A percentile compares a stretch with the other conserved stretches of the same genome.
Evolutionary conservation across 2,329 filamentous ascomycete species (phyloP).

Genomic region (Trichophyton schoenleinii): DNA sequence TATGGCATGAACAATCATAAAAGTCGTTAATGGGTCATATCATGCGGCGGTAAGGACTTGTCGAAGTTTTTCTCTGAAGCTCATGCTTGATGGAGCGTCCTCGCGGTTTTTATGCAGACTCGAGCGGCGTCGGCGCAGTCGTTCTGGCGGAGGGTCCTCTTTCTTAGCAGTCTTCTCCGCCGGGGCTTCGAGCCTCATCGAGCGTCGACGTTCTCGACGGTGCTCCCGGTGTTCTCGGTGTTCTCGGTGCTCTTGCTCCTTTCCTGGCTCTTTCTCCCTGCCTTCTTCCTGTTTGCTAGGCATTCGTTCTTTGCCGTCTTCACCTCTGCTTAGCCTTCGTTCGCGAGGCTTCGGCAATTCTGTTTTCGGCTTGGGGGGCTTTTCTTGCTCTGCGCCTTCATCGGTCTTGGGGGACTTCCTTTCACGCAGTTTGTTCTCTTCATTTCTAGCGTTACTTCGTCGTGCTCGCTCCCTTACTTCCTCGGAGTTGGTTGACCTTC

Average conservation of each 20-base stretch:
- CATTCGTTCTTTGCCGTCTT: background rate
- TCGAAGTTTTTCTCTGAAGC: slow-evolving; percentile 1
- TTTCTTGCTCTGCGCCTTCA: background rate
- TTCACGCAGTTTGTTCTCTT: background rate
- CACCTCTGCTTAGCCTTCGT: background rate
- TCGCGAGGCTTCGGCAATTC: background rate
- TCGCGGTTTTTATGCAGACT: background rate
- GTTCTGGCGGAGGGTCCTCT: background rate
- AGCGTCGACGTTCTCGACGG: background rate
- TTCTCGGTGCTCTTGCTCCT: background rate
- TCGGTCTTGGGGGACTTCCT: background rate
- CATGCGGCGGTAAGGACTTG: background rate
- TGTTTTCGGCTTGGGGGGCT: background rate
- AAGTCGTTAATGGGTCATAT: background rate
- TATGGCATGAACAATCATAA: background rate
- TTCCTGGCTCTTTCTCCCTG: background rate
- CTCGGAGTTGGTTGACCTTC: background rate
- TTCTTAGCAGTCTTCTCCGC: background rate
- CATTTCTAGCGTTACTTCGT: background rate
- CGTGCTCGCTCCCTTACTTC: background rate
- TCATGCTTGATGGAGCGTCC: background rate
- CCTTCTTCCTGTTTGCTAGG: background rate
- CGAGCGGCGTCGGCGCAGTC: background rate
- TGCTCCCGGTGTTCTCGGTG: background rate
- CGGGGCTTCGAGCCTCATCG: background rate